Conservation (phyloP, 1,284 basidiomycete genomes). For the Marasmius sp. region DNA sequence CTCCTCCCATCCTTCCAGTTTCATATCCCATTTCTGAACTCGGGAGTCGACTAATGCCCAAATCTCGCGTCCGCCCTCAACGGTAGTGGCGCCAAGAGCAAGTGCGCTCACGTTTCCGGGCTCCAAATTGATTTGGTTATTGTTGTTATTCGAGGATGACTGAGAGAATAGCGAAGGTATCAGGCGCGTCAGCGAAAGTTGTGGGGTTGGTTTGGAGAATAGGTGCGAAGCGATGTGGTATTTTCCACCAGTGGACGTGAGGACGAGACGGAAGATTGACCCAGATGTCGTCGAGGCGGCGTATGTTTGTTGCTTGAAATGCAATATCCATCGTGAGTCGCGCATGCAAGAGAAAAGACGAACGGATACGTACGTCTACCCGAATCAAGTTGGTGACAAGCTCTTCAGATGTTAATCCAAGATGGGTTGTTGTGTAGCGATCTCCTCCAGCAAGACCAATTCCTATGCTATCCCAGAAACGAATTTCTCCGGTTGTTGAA, state of each 20-base stretch:
- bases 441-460: conserved; percentile 82
- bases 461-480: conserved; percentile 80
- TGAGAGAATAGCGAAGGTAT: conserved; percentile 55
- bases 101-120: conserved; percentile 61
- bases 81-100: conserved; percentile 44
- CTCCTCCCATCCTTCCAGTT: conserved; percentile 67
- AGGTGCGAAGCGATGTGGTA: conserved; percentile 54
- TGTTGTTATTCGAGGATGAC: conserved; percentile 15
- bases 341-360: background rate
- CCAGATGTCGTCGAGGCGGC: conserved; percentile 68
- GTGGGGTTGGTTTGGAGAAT: conserved; percentile 57
- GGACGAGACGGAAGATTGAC: conserved; percentile 59
- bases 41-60: conserved; percentile 68
- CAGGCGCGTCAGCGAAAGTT: conserved; percentile 57
- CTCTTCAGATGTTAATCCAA: conserved; percentile 60
- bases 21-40: conserved; percentile 68
- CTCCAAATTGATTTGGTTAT: conserved; percentile 26
- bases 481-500: conserved; percentile 60
- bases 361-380: conserved; percentile 51
- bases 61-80: conserved; percentile 46
- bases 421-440: conserved; percentile 50
- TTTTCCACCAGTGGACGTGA: conserved; percentile 68
- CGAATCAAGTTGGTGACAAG: conserved; percentile 64
- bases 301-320: conserved; percentile 60
- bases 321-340: conserved; percentile 5